phyloP scores from a whole-genome alignment of 1,139 yeast genomes.

The Chernovozyma sophiae-reginae region DNA sequence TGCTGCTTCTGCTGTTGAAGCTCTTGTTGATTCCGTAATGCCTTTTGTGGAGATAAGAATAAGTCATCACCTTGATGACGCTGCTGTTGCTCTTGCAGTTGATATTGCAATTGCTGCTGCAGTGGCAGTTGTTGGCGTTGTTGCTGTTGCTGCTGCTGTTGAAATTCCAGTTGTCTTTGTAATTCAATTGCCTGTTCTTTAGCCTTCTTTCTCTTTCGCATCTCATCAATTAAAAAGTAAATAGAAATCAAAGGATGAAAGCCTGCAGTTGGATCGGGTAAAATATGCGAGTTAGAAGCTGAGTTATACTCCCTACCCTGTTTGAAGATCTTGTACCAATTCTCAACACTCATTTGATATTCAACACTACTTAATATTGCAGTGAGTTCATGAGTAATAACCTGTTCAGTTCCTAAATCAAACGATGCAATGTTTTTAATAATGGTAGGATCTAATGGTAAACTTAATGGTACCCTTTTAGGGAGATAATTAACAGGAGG shows the following conservation, averaged over 20 bases:
- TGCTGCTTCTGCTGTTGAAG: constrained; percentile 14
- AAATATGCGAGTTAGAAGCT: constrained; percentile 36
- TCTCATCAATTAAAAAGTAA: constrained; percentile 82
- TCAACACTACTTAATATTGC: constrained; percentile 60
- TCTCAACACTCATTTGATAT: constrained; percentile 61
- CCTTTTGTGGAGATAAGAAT: background rate
- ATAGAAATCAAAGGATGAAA: constrained; percentile 87
- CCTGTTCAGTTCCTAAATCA: constrained; percentile 71
- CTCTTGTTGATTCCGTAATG: background rate
- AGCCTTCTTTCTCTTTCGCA: constrained; percentile 64
- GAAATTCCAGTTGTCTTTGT: constrained; percentile 23
- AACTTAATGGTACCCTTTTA: constrained; percentile 63
- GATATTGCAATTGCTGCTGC: constrained; percentile 12
- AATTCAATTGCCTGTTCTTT: constrained; percentile 44
- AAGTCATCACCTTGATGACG: background rate
- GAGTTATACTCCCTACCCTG: constrained; percentile 41
- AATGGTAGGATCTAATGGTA: constrained; percentile 70
- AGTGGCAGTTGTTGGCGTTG: constrained; percentile 9
- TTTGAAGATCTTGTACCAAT: constrained; percentile 55
- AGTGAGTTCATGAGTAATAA: constrained; percentile 55
- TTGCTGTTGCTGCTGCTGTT: constrained; percentile 14
- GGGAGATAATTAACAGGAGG: constrained; percentile 74
- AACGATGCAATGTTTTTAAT: constrained; percentile 72
- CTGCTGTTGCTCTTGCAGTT: constrained; percentile 7
- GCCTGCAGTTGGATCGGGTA: constrained; percentile 81